Percentiles rank a stretch among this genome's conserved stretches.
Evolutionary conservation across 352 stramenopile species (phyloP).

Genomic region (Phytophthora europaea): DNA sequence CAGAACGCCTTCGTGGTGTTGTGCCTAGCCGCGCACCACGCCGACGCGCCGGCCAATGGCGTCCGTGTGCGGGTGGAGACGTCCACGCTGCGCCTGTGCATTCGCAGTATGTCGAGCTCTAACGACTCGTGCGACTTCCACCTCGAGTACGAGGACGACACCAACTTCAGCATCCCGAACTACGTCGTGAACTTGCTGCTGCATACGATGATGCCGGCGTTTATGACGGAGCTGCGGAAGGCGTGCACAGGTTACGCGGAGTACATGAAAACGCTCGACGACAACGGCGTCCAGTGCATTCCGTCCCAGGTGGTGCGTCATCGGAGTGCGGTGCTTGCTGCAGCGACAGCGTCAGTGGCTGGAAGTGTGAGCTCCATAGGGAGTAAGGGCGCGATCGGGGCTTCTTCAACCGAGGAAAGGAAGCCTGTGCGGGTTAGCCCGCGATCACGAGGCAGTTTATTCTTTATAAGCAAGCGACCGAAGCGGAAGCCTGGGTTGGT

Average conservation of each 20-base stretch:
- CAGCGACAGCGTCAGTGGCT: slow-evolving; percentile 12
- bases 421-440: slow-evolving; percentile 28
- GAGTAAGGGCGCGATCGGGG: slow-evolving; percentile 20
- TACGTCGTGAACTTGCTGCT: slow-evolving; percentile 73
- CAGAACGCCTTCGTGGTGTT: slow-evolving; percentile 76
- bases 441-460: slow-evolving; percentile 28
- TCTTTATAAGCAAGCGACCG: slow-evolving; percentile 26
- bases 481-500: slow-evolving; percentile 32
- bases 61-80: slow-evolving; percentile 73
- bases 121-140: slow-evolving; percentile 76
- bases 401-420: slow-evolving; percentile 28
- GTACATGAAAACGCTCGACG: slow-evolving; percentile 55
- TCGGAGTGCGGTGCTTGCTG: slow-evolving; percentile 25
- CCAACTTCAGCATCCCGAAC: slow-evolving; percentile 81
- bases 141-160: slow-evolving; percentile 85
- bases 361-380: slow-evolving; percentile 19
- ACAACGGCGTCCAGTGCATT: slow-evolving; percentile 51
- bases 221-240: slow-evolving; percentile 68
- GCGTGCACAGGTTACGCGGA: slow-evolving; percentile 68
- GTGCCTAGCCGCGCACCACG: slow-evolving; percentile 67
- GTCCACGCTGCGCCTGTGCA: slow-evolving; percentile 64
- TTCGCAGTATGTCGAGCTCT: slow-evolving; percentile 58
- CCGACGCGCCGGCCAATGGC: slow-evolving; percentile 45
- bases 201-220: slow-evolving; percentile 60
- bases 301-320: slow-evolving; percentile 64